phyloP scores from a whole-genome alignment of 306 rosid species.

The Vigna hirtella region DNA sequence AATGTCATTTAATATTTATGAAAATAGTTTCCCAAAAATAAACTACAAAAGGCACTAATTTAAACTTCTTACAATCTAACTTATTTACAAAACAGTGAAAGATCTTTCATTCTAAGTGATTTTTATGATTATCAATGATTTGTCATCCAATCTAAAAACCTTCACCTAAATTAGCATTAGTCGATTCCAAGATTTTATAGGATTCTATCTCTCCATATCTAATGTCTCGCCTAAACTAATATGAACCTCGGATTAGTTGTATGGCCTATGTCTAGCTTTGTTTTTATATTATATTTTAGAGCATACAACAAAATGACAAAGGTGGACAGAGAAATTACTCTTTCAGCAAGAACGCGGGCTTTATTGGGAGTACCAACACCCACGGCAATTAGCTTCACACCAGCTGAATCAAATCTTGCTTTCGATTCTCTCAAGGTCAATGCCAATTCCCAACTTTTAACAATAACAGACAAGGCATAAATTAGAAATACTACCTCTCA shows the following conservation, averaged over 20 bases:
- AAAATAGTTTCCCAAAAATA: too few species aligned
- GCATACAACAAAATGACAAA: conserved; percentile 30
- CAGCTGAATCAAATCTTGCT: conserved; percentile 74
- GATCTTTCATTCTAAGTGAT: neutral
- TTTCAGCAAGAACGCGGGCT: conserved; percentile 79
- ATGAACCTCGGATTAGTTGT: neutral
- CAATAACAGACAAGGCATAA: conserved; percentile 38
- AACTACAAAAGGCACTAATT: too few species aligned
- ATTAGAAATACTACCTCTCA: conserved; percentile 32
- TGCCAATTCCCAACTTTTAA: conserved; percentile 83
- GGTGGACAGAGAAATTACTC: conserved; percentile 55
- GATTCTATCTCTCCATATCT: neutral
- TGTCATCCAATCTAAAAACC: neutral
- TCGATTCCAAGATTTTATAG: neutral
- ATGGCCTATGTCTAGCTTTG: too few species aligned
- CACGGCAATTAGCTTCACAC: conserved; percentile 78
- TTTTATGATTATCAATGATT: neutral
- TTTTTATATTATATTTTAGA: neutral
- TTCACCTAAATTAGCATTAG: neutral
- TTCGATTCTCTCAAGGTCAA: conserved; percentile 70
- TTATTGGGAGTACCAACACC: conserved; percentile 82
- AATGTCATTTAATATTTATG: too few species aligned
- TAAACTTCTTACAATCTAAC: neutral
- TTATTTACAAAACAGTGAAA: neutral
- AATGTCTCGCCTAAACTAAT: conserved; percentile 10